These are phyloP conservation scores for Penstemon newberryi DNA, from an alignment of 257 asterid genomes.

Conservation along the genomic window DNA sequence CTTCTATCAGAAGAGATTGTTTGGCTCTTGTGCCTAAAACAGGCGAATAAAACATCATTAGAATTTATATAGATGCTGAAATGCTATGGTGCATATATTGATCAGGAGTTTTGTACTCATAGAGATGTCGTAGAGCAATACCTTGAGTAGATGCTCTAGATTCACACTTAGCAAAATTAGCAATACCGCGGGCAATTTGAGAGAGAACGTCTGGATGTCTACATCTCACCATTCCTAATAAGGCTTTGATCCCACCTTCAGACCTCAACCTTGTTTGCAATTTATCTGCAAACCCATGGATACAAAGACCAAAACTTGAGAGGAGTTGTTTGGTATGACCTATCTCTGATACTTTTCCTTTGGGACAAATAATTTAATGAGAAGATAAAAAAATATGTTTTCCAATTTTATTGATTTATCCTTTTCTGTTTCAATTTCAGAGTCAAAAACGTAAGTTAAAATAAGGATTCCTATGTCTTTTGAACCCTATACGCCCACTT, in stretches of 20 bases:
- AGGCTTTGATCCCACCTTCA: constrained; percentile 97
- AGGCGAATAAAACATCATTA: not conserved
- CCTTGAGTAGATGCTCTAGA: constrained; percentile 92
- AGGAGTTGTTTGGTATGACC: no score
- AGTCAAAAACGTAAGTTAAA: no score
- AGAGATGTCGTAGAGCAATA: constrained; percentile 13
- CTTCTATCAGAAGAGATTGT: constrained; percentile 82
- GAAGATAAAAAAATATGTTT: no score
- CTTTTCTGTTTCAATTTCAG: no score
- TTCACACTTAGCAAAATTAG: constrained; percentile 96
- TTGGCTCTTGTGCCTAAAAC: constrained; percentile 65
- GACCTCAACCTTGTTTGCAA: constrained; percentile 86
- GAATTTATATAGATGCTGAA: not conserved
- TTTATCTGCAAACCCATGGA: constrained; percentile 60
- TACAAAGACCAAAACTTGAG: constrained; percentile 14
- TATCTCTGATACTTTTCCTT: no score
- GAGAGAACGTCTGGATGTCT: constrained; percentile 95
- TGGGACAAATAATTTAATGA: no score
- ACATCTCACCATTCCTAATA: constrained; percentile 95
- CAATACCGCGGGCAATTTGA: constrained; percentile 98
- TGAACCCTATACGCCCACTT: no score
- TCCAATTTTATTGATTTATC: no score
- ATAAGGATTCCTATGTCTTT: no score
- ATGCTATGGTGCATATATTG: not conserved
- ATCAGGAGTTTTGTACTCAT: not conserved